phyloP scores from a whole-genome alignment of 306 rosid species.

The Dryas drummondii region DNA sequence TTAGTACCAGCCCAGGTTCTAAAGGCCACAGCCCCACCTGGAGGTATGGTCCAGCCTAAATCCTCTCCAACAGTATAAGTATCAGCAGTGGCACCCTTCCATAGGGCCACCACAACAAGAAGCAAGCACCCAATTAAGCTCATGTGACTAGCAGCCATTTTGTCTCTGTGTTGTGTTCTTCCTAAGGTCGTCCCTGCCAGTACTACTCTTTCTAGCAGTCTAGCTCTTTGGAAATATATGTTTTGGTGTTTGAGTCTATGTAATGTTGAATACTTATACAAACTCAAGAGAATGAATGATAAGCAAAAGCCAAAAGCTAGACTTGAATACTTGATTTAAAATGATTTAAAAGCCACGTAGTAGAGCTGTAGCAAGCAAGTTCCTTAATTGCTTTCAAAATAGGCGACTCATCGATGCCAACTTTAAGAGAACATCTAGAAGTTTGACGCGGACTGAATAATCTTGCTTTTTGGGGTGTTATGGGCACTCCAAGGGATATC shows the following conservation, averaged over 20 bases:
- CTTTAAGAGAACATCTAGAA: background rate
- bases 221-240: background rate
- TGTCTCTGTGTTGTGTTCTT: background rate
- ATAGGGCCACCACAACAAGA: constrained; percentile 10
- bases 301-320: background rate
- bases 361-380: background rate
- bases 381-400: constrained; percentile 17
- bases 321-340: background rate
- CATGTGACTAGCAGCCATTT: background rate
- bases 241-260: background rate
- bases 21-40: constrained; percentile 23
- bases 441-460: constrained; percentile 8
- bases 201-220: background rate
- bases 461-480: too few species aligned
- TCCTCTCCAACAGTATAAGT: constrained; percentile 25
- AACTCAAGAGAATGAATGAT: background rate
- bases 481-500: too few species aligned
- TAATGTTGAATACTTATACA: background rate
- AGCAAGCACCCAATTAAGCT: constrained; percentile 24
- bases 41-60: constrained; percentile 35
- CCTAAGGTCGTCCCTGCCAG: constrained; percentile 10
- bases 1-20: constrained; percentile 24
- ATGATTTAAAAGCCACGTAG: too few species aligned
- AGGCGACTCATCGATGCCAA: constrained; percentile 7
- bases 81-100: constrained; percentile 12